These are phyloP conservation scores for Metschnikowia orientalis DNA, from an alignment of 805 yeast genomes.

Conservation along the genomic window DNA sequence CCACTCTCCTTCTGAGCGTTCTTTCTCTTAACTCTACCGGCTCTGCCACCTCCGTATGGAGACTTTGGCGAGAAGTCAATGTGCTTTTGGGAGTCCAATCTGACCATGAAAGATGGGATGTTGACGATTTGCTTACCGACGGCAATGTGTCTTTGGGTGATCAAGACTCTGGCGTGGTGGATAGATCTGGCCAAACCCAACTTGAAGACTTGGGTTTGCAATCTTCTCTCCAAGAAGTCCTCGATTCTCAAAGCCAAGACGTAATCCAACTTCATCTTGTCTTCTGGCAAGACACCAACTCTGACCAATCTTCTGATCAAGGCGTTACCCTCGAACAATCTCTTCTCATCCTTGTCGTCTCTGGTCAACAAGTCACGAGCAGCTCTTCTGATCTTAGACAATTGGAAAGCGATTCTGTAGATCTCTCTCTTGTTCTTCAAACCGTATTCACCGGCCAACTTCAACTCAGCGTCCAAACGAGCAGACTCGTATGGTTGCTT, in stretches of 20 bases:
- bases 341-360: constrained; percentile 99
- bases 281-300: constrained; percentile 98
- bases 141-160: constrained; percentile 98
- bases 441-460: constrained; percentile 99
- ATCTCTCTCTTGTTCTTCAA: constrained; percentile 99
- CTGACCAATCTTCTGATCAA: constrained; percentile 98
- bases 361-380: constrained; percentile 99
- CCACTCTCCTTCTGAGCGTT: constrained; percentile 58
- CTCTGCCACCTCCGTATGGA: constrained; percentile 99
- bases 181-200: constrained; percentile 98
- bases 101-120: constrained; percentile 99
- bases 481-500: constrained; percentile 99
- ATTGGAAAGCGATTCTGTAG: constrained; percentile 99
- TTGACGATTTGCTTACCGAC: constrained; percentile 99
- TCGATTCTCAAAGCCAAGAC: constrained; percentile 96
- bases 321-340: constrained; percentile 99
- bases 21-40: constrained; percentile 99
- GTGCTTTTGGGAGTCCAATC: constrained; percentile 99
- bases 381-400: constrained; percentile 99
- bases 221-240: constrained; percentile 99
- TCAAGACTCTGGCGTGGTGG: constrained; percentile 99
- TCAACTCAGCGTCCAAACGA: constrained; percentile 98
- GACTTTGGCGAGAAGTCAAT: constrained; percentile 98
- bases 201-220: constrained; percentile 99
- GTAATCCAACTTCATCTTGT: constrained; percentile 99